These are phyloP conservation scores for Ustilago bromivora DNA, from an alignment of 1,284 basidiomycete species.

Conservation along the genomic window DNA sequence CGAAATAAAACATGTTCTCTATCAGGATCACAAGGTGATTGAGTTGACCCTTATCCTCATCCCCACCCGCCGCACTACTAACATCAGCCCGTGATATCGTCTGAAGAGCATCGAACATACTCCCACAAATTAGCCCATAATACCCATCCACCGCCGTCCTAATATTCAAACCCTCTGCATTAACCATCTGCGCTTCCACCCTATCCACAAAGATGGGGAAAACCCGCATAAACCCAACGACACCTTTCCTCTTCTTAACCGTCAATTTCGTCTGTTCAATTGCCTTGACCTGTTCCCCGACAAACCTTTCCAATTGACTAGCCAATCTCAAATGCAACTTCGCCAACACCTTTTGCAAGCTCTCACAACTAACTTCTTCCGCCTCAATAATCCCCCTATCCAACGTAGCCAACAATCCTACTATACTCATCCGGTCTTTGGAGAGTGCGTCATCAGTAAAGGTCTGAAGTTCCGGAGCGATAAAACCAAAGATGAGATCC, in stretches of 20 bases:
- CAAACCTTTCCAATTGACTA: conserved; percentile 50
- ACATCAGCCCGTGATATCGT: conserved; percentile 92
- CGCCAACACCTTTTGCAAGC: conserved; percentile 79
- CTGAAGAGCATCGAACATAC: conserved; percentile 91
- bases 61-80: conserved; percentile 70
- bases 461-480: conserved; percentile 82
- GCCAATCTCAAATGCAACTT: conserved; percentile 77
- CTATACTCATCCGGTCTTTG: conserved; percentile 83
- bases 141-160: conserved; percentile 82
- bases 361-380: conserved; percentile 81
- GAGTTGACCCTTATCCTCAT: conserved; percentile 87
- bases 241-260: conserved; percentile 90
- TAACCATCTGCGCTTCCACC: conserved; percentile 85
- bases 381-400: conserved; percentile 84
- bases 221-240: conserved; percentile 90
- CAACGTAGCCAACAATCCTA: conserved; percentile 83
- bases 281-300: conserved; percentile 80
- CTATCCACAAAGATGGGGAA: conserved; percentile 89
- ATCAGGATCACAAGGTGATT: conserved; percentile 97
- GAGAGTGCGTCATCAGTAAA: conserved; percentile 85
- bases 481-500: conserved; percentile 94
- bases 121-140: conserved; percentile 86
- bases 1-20: conserved; percentile 95
- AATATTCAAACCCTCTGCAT: conserved; percentile 78
- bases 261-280: conserved; percentile 86